Base-by-base conservation (phyloP, 805 yeast genomes). In the Starmerella stigmatis region DNA sequence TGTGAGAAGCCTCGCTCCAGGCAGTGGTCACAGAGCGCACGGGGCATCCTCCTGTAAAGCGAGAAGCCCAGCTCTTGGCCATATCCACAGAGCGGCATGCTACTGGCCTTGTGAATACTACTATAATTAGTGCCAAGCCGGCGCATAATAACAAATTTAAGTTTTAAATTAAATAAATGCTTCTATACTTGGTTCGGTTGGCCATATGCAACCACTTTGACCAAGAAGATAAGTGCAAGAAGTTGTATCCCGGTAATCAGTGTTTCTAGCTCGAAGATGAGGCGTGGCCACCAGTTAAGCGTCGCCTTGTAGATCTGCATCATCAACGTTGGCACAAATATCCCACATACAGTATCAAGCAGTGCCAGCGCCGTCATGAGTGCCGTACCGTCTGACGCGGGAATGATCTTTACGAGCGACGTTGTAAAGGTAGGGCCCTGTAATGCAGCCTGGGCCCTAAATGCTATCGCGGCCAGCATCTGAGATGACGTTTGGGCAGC, bases 281-380 rank as follows among this genome's bases (percentile, higher is more conserved):
- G 27, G 27, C 27, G 26, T 19, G 37, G 37, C 37, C 37, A 33
- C 27, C 27, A 33, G 37, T 27, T 33, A n/a, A 33, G 19, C 5
- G 37, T 33, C 17, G 21, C 17, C 12, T 33, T 33, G 27, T 33
- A 33, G 27, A 33, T 10, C 17, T 33, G 37, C 37, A 33, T 10
- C 37, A 33, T 33, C 7, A 21, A 6, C 17, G 13, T 19, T 1
- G 37, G 37, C 5, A 33, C n/a, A 11, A 21, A 19, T 5, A 33
- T 19, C 6, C 4, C 4, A 17, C 37, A 33, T 10, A 13, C 37
- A 27, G 20, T 21, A 7, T 21, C 27, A 5, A 33, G 16, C 9
- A 21, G 37, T 10, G 37, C 4, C 2, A 12, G 2, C 15, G 37
- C 37, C 13, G 37, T 33, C n/a, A 33, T 33, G 4, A 33, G 16